These are phyloP conservation scores for Lentinus brumalis DNA, from an alignment of 768 basidiomycete genomes.

Conservation along the genomic window DNA sequence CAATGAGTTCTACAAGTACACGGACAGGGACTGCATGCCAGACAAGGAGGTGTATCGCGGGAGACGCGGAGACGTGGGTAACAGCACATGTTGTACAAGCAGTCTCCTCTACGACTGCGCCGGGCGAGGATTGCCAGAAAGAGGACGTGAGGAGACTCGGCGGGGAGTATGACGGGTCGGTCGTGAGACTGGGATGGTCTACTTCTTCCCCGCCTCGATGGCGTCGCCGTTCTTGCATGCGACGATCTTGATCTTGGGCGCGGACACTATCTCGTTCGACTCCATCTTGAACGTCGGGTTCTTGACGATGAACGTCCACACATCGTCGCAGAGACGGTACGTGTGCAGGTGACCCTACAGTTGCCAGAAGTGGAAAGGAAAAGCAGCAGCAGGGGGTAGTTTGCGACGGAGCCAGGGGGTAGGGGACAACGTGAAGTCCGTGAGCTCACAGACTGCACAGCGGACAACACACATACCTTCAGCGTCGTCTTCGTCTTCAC, in stretches of 20 bases:
- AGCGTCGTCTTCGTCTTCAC: conserved; percentile 94
- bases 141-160: not conserved
- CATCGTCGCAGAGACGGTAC: conserved; percentile 92
- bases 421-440: not conserved
- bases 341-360: conserved; percentile 82
- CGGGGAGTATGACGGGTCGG: not conserved
- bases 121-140: no score
- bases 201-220: conserved; percentile 82
- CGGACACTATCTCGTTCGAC: conserved; percentile 71
- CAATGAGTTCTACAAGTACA: not conserved
- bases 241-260: conserved; percentile 92
- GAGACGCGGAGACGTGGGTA: not conserved
- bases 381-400: not conserved
- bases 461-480: conserved; percentile 56
- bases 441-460: conserved; percentile 11
- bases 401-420: not conserved
- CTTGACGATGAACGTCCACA: conserved; percentile 98
- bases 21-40: not conserved
- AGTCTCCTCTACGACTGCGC: not conserved
- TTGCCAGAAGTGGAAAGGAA: not conserved
- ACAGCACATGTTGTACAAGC: not conserved
- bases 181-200: not conserved
- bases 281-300: conserved; percentile 97
- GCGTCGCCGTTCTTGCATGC: conserved; percentile 97
- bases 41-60: not conserved